phyloP scores from a whole-genome alignment of 2,329 filamentous ascomycete genomes.

The Epicoccum sorghinum region DNA sequence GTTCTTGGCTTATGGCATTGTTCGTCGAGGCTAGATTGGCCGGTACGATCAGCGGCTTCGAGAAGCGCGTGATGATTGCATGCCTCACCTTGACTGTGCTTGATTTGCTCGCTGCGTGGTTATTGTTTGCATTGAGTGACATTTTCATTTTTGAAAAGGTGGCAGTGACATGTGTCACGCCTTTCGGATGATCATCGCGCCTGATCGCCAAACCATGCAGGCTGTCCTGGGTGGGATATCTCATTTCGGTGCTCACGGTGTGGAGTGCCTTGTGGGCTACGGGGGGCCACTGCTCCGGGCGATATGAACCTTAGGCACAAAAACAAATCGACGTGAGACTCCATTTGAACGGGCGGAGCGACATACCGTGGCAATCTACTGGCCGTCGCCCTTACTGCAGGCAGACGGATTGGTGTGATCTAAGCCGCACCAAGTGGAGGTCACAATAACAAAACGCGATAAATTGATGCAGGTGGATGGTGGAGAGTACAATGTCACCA shows the following conservation, averaged over 20 bases:
- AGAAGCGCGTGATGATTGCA: neutral
- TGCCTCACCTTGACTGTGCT: neutral
- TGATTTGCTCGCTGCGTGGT: neutral
- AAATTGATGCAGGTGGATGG: neutral
- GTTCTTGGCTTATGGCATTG: constrained; percentile 6
- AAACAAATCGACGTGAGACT: neutral
- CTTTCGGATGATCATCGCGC: neutral
- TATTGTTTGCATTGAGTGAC: neutral
- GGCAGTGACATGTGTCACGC: neutral
- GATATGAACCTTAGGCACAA: neutral
- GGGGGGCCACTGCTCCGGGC: too few relatives aligned
- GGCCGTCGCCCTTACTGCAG: neutral
- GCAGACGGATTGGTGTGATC: neutral
- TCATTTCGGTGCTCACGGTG: constrained; percentile 4
- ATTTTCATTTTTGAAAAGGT: neutral
- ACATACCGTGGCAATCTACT: neutral
- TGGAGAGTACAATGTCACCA: neutral
- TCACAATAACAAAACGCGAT: neutral
- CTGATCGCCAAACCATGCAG: neutral
- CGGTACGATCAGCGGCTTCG: neutral
- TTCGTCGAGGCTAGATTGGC: neutral
- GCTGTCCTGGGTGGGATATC: neutral
- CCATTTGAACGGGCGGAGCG: constrained; percentile 1
- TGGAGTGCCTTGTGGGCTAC: too few relatives aligned
- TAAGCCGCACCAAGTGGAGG: neutral